Conservation (phyloP, 768 basidiomycete species). For the Lactarius vividus region DNA sequence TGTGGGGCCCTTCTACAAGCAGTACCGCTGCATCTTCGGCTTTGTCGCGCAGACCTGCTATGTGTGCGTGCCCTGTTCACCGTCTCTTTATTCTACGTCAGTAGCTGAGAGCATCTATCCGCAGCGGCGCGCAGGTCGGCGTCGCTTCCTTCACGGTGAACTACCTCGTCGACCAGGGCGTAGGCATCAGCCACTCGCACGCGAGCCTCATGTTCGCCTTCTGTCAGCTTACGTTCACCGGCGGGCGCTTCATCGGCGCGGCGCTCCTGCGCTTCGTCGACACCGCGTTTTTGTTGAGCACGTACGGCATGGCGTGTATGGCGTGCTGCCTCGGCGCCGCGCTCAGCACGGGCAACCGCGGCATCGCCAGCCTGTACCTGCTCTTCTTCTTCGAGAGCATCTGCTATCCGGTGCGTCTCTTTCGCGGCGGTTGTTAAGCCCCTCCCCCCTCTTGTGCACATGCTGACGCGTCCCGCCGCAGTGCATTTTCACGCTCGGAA, state of each 20-base stretch:
- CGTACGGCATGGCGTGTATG: conserved; percentile 52
- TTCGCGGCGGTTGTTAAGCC: too few relatives aligned
- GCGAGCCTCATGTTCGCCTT: conserved; percentile 69
- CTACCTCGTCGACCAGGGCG: conserved; percentile 60
- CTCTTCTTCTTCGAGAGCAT: conserved; percentile 78
- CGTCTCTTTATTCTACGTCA: not conserved
- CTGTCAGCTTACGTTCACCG: conserved; percentile 66
- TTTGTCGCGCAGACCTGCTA: conserved; percentile 71
- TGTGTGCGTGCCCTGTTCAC: conserved; percentile 41
- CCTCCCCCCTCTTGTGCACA: not conserved
- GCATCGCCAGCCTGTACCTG: conserved; percentile 57
- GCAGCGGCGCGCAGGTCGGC: conserved; percentile 60
- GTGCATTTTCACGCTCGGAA: conserved; percentile 64
- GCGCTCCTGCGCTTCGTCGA: conserved; percentile 60
- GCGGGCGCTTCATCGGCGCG: conserved; percentile 63
- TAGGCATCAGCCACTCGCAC: conserved; percentile 48
- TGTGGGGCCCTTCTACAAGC: conserved; percentile 61
- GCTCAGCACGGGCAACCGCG: conserved; percentile 49
- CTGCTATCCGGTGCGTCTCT: conserved; percentile 54
- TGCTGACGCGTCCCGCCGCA: conserved; percentile 24
- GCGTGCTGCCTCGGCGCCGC: conserved; percentile 52
- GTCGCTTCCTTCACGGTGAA: conserved; percentile 70
- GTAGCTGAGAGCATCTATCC: not conserved
- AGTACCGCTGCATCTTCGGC: conserved; percentile 68
- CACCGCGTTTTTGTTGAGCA: conserved; percentile 56